Evolutionary conservation across 2,329 filamentous ascomycete genomes (phyloP).

Genomic region (Aspergillus vadensis): DNA sequence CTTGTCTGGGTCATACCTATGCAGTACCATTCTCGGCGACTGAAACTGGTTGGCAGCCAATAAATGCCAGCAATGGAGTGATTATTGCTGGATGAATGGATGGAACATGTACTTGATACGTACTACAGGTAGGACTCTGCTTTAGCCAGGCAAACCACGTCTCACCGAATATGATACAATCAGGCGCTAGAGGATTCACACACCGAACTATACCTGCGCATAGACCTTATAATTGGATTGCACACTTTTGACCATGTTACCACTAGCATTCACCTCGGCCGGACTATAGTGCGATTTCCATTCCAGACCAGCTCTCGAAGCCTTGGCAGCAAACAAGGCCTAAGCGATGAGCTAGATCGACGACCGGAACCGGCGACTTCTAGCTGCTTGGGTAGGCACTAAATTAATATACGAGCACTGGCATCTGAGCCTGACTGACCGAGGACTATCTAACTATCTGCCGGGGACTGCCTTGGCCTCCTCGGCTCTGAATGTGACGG

Average conservation of each 20-base stretch:
- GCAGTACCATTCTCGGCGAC: background rate
- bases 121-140: background rate
- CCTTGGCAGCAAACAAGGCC: conserved; percentile 2
- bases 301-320: background rate
- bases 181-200: background rate
- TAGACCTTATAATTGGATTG: background rate
- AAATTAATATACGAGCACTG: background rate
- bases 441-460: too few species aligned
- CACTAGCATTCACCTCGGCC: background rate
- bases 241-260: background rate
- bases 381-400: background rate
- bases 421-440: background rate
- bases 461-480: background rate
- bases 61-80: background rate
- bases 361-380: background rate
- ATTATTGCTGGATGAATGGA: background rate
- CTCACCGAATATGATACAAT: background rate
- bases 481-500: background rate
- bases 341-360: background rate
- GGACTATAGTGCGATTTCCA: background rate
- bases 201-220: background rate
- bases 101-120: background rate
- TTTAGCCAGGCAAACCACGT: background rate
- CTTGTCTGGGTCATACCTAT: background rate
- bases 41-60: background rate